Evolutionary conservation across 768 basidiomycete species (phyloP).

Genomic region (Cyathus striatus): DNA sequence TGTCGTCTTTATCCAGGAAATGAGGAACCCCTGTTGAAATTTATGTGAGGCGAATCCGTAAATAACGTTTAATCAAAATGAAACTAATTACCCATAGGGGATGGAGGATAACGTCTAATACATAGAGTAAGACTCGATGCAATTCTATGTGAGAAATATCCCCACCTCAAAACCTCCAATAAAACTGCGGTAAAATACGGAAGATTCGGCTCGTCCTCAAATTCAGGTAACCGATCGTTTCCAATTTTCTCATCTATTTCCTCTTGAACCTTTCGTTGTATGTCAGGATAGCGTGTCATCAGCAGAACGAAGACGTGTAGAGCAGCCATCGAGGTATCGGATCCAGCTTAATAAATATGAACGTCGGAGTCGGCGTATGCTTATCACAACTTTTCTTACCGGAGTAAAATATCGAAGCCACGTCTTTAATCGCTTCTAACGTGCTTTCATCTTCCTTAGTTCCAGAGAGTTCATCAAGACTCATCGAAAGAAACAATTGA

Average conservation of each 20-base stretch:
- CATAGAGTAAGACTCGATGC: not conserved
- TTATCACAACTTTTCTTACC: conserved; percentile 10
- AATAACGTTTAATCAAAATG: too few species aligned
- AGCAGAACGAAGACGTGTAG: conserved; percentile 29
- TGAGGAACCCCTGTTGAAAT: conserved; percentile 24
- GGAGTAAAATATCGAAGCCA: conserved; percentile 30
- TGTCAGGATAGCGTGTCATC: conserved; percentile 33
- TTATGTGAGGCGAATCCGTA: too few species aligned
- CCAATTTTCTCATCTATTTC: conserved; percentile 32
- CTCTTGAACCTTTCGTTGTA: conserved; percentile 28
- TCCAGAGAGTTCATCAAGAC: conserved; percentile 14
- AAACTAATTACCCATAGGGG: conserved; percentile 22
- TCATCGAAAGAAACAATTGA: conserved; percentile 17
- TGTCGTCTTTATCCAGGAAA: conserved; percentile 30
- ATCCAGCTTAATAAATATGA: conserved; percentile 16
- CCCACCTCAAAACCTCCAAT: conserved; percentile 26
- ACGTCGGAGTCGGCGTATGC: not conserved
- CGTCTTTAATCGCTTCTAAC: conserved; percentile 24
- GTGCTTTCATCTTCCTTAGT: conserved; percentile 9
- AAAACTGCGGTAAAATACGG: conserved; percentile 32
- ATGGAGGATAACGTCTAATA: conserved; percentile 21
- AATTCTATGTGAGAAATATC: not conserved
- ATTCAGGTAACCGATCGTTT: conserved; percentile 28
- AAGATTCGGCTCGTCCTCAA: conserved; percentile 26
- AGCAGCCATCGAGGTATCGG: conserved; percentile 20